Evolutionary conservation across 768 basidiomycete genomes (phyloP).

Genomic region (Amanita inopinata): DNA sequence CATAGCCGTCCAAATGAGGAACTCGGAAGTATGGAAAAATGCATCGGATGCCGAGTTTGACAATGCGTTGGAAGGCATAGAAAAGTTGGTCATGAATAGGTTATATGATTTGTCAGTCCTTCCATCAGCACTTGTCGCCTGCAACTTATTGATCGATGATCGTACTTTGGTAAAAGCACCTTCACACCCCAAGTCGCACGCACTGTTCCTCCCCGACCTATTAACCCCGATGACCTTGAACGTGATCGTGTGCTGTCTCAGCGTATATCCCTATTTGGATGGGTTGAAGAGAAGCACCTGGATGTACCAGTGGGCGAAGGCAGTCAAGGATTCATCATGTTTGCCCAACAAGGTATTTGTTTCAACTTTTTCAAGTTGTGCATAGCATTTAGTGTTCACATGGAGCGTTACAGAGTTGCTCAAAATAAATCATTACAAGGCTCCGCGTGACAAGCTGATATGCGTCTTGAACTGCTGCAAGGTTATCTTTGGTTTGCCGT

Average conservation of each 20-base stretch:
- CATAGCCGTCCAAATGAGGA: constrained; percentile 81
- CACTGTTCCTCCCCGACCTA: constrained; percentile 56
- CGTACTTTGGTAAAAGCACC: constrained; percentile 43
- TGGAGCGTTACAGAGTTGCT: constrained; percentile 54
- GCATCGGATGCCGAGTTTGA: constrained; percentile 81
- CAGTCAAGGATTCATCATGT: constrained; percentile 74
- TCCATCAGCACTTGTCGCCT: background rate
- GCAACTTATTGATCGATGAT: constrained; percentile 4
- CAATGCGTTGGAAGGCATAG: constrained; percentile 97
- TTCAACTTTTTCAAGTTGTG: background rate
- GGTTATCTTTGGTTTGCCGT: constrained; percentile 85
- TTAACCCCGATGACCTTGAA: constrained; percentile 95
- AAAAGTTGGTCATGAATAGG: constrained; percentile 98
- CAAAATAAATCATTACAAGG: constrained; percentile 98
- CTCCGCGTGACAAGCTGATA: constrained; percentile 95
- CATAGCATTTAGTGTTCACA: constrained; percentile 2
- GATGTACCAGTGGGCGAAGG: constrained; percentile 78
- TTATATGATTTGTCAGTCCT: constrained; percentile 83
- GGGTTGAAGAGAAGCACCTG: constrained; percentile 83
- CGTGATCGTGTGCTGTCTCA: constrained; percentile 86
- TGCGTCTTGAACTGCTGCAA: constrained; percentile 98
- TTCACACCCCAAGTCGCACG: constrained; percentile 80
- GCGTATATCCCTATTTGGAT: constrained; percentile 82
- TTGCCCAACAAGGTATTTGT: constrained; percentile 72
- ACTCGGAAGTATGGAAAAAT: constrained; percentile 74